Evolutionary conservation across 176 grass and related monocot genomes (phyloP), one percentile per base, ranked within the genome.

Genomic region (Phoenix dactylifera): DNA sequence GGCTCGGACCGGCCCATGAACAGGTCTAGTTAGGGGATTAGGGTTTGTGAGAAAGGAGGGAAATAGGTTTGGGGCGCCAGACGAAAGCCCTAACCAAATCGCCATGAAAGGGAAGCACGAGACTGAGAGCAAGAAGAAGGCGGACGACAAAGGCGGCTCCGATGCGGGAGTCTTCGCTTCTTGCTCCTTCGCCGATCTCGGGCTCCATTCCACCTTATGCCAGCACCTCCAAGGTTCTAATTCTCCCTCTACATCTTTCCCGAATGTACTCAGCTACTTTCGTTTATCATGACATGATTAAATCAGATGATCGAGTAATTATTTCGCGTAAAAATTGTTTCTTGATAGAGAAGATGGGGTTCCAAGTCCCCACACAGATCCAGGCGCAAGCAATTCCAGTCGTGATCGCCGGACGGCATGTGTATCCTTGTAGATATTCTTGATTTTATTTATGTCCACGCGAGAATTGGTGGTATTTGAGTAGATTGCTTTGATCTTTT

Each of bases 331-430:
- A 53, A 66, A 55, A 19, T 39, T 61, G 7, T 58, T 18, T 5
- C 30, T 3, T 9, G 51, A 53, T 69, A 98, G 93, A 98, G 25
- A 98, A 91, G 53, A 98, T 98, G 93, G 79, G 79, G 7, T 98
- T 98, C 64, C 58, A 83, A 44, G 72, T 56, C 50, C 93, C 93
- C 4, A 92, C 93, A 0, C 70, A 80, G 55, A 98, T 98, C 60
- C 93, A 98, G 66, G 87, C 93, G 5, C 76, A 92, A 59, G 84
- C 87, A 10, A 86, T 98, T 64, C 93, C 87, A 0, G 87, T 98
- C 0, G 81, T 80, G 23, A 70, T 98, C 52, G 67, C 87, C 4
- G 93, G 93, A 51, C 87, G 89, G 19, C 93, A 98, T 81, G 58
- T 77, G 93, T 92, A 92, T 53, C 81, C 50, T 57, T 59, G 15